Percentiles rank a stretch among this genome's conserved stretches.
phyloP scores from a whole-genome alignment of 768 basidiomycete genomes.

The Porphyrellus cyaneotinctus region DNA sequence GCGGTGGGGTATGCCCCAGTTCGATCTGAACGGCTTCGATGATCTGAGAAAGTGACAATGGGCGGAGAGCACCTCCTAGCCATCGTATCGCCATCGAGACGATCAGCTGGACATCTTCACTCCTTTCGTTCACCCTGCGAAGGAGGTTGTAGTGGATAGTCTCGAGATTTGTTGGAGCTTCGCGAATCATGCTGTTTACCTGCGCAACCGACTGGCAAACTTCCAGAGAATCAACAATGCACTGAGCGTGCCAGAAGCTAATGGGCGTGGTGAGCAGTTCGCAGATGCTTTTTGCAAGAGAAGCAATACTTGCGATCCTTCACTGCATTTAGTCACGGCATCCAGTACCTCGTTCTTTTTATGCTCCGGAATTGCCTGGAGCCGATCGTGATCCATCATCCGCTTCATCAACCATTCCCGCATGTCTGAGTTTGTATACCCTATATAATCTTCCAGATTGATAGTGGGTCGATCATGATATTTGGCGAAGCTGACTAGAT shows the following conservation, averaged over 20 bases:
- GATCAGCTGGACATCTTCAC: conserved; percentile 21
- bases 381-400: conserved; percentile 22
- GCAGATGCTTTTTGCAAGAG: neutral
- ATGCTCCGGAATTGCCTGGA: conserved; percentile 20
- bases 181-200: conserved; percentile 18
- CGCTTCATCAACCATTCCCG: conserved; percentile 24
- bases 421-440: conserved; percentile 19
- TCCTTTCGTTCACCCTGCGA: conserved; percentile 19
- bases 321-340: conserved; percentile 1
- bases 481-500: conserved; percentile 13
- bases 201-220: conserved; percentile 24
- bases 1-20: conserved; percentile 16
- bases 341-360: conserved; percentile 23
- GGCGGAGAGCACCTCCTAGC: conserved; percentile 26
- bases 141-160: conserved; percentile 21
- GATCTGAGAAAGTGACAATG: conserved; percentile 24
- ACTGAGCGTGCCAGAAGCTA: conserved; percentile 30
- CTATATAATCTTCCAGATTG: conserved; percentile 22
- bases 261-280: neutral
- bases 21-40: conserved; percentile 30
- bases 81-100: conserved; percentile 23
- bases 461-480: conserved; percentile 20
- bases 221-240: conserved; percentile 25
- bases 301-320: conserved; percentile 20
- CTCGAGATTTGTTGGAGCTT: conserved; percentile 20